Evolutionary conservation across 2,329 filamentous ascomycete species (phyloP).

Genomic region (Trichoderma sp.): DNA sequence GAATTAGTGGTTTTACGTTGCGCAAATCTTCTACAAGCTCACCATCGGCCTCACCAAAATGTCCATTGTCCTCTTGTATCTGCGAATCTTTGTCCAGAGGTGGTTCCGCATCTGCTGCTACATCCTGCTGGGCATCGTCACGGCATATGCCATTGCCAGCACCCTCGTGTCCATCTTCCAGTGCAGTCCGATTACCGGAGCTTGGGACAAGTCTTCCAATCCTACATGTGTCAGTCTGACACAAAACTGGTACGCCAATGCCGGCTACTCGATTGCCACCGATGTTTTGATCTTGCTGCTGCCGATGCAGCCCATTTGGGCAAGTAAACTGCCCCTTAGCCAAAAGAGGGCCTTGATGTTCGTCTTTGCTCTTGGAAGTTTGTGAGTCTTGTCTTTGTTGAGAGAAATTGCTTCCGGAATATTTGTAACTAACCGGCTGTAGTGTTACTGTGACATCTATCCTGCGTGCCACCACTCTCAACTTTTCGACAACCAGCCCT

Average conservation of each 20-base stretch:
- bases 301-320: conserved; percentile 52
- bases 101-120: conserved; percentile 52
- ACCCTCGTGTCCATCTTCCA: conserved; percentile 53
- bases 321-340: conserved; percentile 47
- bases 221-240: conserved; percentile 52
- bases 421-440: neutral
- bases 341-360: conserved; percentile 49
- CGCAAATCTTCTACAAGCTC: conserved; percentile 59
- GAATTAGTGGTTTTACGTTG: conserved; percentile 53
- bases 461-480: conserved; percentile 46
- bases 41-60: conserved; percentile 58
- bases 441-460: conserved; percentile 49
- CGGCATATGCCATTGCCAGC: conserved; percentile 52
- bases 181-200: conserved; percentile 52
- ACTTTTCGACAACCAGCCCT: conserved; percentile 45
- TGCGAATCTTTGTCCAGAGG: conserved; percentile 55
- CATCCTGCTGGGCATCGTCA: conserved; percentile 47
- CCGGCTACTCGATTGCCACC: conserved; percentile 51
- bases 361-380: conserved; percentile 49
- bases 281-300: conserved; percentile 52
- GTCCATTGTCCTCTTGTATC: conserved; percentile 58
- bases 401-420: neutral
- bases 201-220: conserved; percentile 49
- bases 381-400: conserved; percentile 40
- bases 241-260: conserved; percentile 55